phyloP scores from a whole-genome alignment of 176 grass and related monocot species.

The Alloteropsis semialata region DNA sequence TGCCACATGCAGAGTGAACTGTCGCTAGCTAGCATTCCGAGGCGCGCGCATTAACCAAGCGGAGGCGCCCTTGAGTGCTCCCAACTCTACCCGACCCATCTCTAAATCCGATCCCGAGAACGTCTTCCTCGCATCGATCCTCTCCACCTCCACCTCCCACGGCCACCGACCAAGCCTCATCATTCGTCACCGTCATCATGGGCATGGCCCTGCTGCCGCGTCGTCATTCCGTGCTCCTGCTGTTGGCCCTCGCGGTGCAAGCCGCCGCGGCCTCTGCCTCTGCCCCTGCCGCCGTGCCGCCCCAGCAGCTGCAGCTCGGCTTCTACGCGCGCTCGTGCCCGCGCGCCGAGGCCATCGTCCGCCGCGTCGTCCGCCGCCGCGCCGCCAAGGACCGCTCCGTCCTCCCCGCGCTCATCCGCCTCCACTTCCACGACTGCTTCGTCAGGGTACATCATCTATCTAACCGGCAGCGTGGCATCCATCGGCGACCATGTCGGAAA shows the following conservation, averaged over 20 bases:
- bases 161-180: neutral
- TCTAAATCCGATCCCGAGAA: slow-evolving; percentile 24
- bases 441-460: slow-evolving; percentile 44
- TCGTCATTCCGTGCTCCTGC: neutral
- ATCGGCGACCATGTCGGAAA: neutral
- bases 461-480: no score
- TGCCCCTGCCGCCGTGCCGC: neutral
- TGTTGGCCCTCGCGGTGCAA: neutral
- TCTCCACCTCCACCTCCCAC: neutral
- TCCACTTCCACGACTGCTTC: slow-evolving; percentile 81
- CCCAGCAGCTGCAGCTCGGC: neutral
- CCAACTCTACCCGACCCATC: slow-evolving; percentile 9
- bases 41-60: neutral
- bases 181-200: no score
- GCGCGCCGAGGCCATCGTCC: slow-evolving; percentile 19
- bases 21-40: slow-evolving; percentile 1
- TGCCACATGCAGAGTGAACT: neutral
- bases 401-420: slow-evolving; percentile 52
- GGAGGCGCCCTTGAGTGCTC: slow-evolving; percentile 4
- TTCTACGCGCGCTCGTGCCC: slow-evolving; percentile 16
- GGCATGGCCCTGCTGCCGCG: neutral
- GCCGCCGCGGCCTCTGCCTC: neutral
- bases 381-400: slow-evolving; percentile 11
- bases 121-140: neutral
- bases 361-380: neutral